These are phyloP conservation scores for Schizochytrium sp. DNA, from an alignment of 108 stramenopile species.

Conservation along the genomic window DNA sequence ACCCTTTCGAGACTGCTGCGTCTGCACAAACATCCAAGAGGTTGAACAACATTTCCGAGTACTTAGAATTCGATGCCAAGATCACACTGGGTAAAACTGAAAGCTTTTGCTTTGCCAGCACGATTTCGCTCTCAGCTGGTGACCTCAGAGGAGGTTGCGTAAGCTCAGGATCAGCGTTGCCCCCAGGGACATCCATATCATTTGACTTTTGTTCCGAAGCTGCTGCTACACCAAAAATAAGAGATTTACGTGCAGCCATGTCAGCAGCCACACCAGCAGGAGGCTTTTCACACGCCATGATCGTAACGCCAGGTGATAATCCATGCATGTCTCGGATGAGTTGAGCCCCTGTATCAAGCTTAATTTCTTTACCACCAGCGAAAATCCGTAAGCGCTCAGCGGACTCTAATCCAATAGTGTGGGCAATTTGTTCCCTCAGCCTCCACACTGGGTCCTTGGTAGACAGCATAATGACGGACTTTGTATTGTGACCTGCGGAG, in stretches of 20 bases:
- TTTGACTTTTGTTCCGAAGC: neutral
- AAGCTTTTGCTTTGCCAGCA: neutral
- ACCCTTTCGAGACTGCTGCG: neutral
- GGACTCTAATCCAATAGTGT: neutral
- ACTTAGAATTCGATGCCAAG: conserved; percentile 3
- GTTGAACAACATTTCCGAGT: conserved; percentile 26
- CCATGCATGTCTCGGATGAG: conserved; percentile 29
- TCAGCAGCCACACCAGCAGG: conserved; percentile 5
- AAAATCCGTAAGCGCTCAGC: conserved; percentile 5
- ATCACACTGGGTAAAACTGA: neutral
- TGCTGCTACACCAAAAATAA: neutral
- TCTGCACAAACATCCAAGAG: conserved; percentile 10
- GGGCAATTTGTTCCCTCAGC: neutral
- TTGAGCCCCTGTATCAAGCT: conserved; percentile 5
- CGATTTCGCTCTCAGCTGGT: neutral
- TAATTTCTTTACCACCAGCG: conserved; percentile 49
- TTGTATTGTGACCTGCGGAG: neutral
- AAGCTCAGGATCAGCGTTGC: neutral
- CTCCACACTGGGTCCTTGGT: conserved; percentile 36
- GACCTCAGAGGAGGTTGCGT: neutral
- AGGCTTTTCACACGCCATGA: conserved; percentile 29
- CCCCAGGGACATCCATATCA: neutral
- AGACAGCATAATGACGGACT: neutral
- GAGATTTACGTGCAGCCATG: neutral
- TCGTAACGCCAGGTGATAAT: conserved; percentile 12